Base-by-base conservation (phyloP, 2,329 filamentous ascomycete genomes). In the Xylogone sp. region DNA sequence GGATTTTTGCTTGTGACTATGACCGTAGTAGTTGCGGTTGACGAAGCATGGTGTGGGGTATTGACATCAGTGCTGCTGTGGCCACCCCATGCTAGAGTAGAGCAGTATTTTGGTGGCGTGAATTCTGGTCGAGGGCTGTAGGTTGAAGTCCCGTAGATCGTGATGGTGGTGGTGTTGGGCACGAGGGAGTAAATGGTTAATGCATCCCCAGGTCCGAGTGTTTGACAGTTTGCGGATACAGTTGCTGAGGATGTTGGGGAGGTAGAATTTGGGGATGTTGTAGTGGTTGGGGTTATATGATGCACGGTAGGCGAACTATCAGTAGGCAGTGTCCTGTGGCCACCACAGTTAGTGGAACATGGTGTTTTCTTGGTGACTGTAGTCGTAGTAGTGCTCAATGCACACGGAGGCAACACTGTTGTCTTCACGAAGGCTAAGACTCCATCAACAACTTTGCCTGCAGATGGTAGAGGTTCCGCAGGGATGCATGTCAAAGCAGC, bases 161-260 rank as follows among this genome's bases (percentile, higher is more conserved):
- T 62, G 9, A 58, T 49, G 19, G 60, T 64, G 13, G 49, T 61
- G 1, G 61, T 61, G 43, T 63, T 65, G 16, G 61, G 59, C 10
- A 59, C 20, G 18, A 65, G 52, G 3, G 43, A 42, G 46, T 51
- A 65, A 12, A 58, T 29, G 31, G 60, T 64, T 4, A 51, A 43
- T 8, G 50, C n/a, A n/a, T 61, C 48, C 8, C 49, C 54, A 3
- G 56, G 48, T 2, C 34, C 12, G 18, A 57, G 53, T 1, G 50
- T 47, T 3, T 42, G 42, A 21, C 57, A 58, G 20, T 29, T 19
- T 21, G 49, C n/a, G 4, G 27, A 46, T 9, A 18, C 45, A 34
- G 43, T 34, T 12, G 22, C 31, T 42, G 22, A 6, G 13, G 20
- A n/a, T 19, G 24, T 9, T 12, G 34, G 20, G 20, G 34, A 21